These are phyloP conservation scores for Lippia alba DNA, from an alignment of 305 asterid genomes.

Conservation along the genomic window DNA sequence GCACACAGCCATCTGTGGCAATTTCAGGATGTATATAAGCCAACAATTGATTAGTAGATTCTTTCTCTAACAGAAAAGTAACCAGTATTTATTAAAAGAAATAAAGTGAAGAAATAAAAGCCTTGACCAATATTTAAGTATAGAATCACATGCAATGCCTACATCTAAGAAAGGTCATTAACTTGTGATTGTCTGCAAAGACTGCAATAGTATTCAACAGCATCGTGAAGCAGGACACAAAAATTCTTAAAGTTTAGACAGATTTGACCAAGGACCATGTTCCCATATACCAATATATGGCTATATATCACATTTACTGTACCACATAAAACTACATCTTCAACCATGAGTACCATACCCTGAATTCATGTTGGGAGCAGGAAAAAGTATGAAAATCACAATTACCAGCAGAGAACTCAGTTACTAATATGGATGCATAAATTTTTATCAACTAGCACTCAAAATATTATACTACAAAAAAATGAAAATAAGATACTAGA, in stretches of 20 bases:
- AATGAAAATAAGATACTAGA: not conserved
- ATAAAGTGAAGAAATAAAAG: not conserved
- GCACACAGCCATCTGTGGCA: slow-evolving; percentile 19
- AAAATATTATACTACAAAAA: slow-evolving; percentile 7
- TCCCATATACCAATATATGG: not conserved
- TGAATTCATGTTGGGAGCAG: not conserved
- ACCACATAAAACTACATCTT: not conserved
- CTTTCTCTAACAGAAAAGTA: not conserved
- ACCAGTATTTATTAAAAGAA: not conserved
- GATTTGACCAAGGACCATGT: slow-evolving; percentile 8
- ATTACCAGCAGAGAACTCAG: slow-evolving; percentile 4
- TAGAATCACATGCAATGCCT: not conserved
- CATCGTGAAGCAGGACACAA: slow-evolving; percentile 11
- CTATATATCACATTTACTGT: not conserved
- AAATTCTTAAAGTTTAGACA: slow-evolving; percentile 18
- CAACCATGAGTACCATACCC: slow-evolving; percentile 13
- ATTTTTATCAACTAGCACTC: not conserved
- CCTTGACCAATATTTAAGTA: not conserved
- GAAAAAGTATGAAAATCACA: slow-evolving; percentile 3
- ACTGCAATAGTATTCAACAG: slow-evolving; percentile 15
- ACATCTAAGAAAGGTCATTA: slow-evolving; percentile 6
- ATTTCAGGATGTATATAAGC: not conserved
- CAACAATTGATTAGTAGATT: not conserved
- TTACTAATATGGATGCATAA: slow-evolving; percentile 1
- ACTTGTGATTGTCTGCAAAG: slow-evolving; percentile 2